Evolutionary conservation across 1,284 basidiomycete species (phyloP).

Genomic region (Fomitopsis betulina): DNA sequence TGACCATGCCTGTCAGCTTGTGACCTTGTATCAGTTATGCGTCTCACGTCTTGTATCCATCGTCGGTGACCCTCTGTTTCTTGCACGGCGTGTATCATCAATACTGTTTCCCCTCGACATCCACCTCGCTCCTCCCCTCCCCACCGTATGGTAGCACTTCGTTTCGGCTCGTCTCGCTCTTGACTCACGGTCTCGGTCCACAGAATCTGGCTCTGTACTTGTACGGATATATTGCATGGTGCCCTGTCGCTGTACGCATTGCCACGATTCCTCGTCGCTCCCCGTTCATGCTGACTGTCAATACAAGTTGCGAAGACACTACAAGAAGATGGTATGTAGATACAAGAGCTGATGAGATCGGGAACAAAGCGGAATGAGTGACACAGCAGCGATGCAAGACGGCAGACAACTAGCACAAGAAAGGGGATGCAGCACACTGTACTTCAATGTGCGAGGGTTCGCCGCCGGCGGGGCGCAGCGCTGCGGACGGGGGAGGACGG

Average conservation of each 20-base stretch:
- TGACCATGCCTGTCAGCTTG: not conserved
- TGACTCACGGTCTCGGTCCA: constrained; percentile 26
- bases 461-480: not conserved
- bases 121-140: constrained; percentile 32
- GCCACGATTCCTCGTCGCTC: constrained; percentile 8
- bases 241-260: constrained; percentile 13
- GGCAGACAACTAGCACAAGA: too few relatives aligned
- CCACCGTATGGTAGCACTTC: constrained; percentile 31
- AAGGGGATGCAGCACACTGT: too few relatives aligned
- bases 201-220: constrained; percentile 41
- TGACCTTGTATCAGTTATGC: not conserved
- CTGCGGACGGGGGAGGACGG: constrained; percentile 9
- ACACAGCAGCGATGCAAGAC: too few relatives aligned
- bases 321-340: too few relatives aligned
- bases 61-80: constrained; percentile 5
- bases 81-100: constrained; percentile 7
- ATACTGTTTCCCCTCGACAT: constrained; percentile 27
- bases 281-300: too few relatives aligned
- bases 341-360: too few relatives aligned
- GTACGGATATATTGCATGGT: constrained; percentile 26
- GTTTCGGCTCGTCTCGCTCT: constrained; percentile 28
- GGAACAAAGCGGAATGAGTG: too few relatives aligned
- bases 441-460: not conserved
- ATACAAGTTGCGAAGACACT: too few relatives aligned
- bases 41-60: not conserved